These are phyloP conservation scores for Harringtonia aguacate DNA, from an alignment of 2,329 filamentous ascomycete genomes.

Conservation along the genomic window DNA sequence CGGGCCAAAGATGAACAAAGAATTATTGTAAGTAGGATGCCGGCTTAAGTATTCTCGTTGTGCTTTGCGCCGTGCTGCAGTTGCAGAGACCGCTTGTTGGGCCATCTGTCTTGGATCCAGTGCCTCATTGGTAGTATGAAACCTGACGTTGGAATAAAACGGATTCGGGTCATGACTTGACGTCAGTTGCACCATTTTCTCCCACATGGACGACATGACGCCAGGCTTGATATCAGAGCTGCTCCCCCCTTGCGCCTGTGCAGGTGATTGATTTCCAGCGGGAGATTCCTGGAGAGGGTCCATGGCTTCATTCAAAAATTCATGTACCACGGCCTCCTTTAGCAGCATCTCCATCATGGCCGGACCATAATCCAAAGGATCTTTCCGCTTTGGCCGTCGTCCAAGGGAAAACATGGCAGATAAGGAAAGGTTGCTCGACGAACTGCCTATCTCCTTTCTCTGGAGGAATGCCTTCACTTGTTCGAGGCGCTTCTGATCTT, in stretches of 20 bases:
- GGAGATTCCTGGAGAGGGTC: slow-evolving; percentile 27
- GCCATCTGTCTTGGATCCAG: slow-evolving; percentile 82
- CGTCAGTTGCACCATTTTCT: slow-evolving; percentile 43
- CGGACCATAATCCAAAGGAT: slow-evolving; percentile 84
- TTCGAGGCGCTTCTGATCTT: slow-evolving; percentile 93
- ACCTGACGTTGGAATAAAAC: slow-evolving; percentile 69
- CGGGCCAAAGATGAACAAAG: slow-evolving; percentile 77
- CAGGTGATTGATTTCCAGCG: slow-evolving; percentile 8
- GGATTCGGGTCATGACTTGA: slow-evolving; percentile 75
- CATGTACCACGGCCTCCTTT: slow-evolving; percentile 88
- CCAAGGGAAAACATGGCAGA: slow-evolving; percentile 58
- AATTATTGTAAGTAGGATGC: slow-evolving; percentile 86
- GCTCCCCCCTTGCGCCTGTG: slow-evolving; percentile 18
- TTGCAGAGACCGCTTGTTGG: slow-evolving; percentile 75
- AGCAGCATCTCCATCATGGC: slow-evolving; percentile 92
- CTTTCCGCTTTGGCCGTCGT: slow-evolving; percentile 51
- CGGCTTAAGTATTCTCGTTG: slow-evolving; percentile 83
- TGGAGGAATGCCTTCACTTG: slow-evolving; percentile 94
- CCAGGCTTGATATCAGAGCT: slow-evolving; percentile 39
- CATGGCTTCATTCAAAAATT: slow-evolving; percentile 76
- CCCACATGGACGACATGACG: slow-evolving; percentile 49
- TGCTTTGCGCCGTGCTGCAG: slow-evolving; percentile 71
- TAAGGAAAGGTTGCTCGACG: slow-evolving; percentile 64
- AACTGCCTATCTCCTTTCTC: slow-evolving; percentile 71
- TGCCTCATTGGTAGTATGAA: slow-evolving; percentile 65